Evolutionary conservation across 1,284 basidiomycete species (phyloP).

Genomic region (Mycena citricolor): DNA sequence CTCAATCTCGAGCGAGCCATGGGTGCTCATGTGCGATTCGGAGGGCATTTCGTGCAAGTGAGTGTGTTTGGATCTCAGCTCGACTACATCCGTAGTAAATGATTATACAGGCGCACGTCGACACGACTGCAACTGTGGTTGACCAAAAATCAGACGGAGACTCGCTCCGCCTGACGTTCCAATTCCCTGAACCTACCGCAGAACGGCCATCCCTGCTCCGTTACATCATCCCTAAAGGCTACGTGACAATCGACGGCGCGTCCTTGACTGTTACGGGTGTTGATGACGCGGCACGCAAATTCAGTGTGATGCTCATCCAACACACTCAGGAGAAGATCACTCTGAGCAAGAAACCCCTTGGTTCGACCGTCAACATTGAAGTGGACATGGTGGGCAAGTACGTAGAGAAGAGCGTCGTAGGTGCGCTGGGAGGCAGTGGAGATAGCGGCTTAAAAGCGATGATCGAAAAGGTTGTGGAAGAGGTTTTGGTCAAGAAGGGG

Average conservation of each 20-base stretch:
- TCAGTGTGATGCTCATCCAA: conserved; percentile 93
- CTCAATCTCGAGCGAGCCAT: conserved; percentile 96
- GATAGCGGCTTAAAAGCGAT: conserved; percentile 55
- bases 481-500: conserved; percentile 57
- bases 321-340: conserved; percentile 93
- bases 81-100: background rate
- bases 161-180: conserved; percentile 81
- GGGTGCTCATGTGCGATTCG: conserved; percentile 89
- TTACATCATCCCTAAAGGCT: conserved; percentile 96
- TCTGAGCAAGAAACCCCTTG: conserved; percentile 72
- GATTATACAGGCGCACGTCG: conserved; percentile 88
- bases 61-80: conserved; percentile 42
- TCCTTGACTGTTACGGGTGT: conserved; percentile 91
- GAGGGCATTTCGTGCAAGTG: conserved; percentile 97
- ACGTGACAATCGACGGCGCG: conserved; percentile 92
- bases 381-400: conserved; percentile 92
- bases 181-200: conserved; percentile 64
- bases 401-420: conserved; percentile 77
- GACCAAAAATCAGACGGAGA: conserved; percentile 78
- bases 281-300: conserved; percentile 66
- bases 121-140: conserved; percentile 80
- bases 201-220: conserved; percentile 67
- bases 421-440: conserved; percentile 65
- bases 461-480: conserved; percentile 74
- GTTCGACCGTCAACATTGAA: conserved; percentile 91